Evolutionary conservation across 345 rosid species (phyloP), one percentile per base, ranked within the genome.

Genomic region (Fremontodendron californicum): DNA sequence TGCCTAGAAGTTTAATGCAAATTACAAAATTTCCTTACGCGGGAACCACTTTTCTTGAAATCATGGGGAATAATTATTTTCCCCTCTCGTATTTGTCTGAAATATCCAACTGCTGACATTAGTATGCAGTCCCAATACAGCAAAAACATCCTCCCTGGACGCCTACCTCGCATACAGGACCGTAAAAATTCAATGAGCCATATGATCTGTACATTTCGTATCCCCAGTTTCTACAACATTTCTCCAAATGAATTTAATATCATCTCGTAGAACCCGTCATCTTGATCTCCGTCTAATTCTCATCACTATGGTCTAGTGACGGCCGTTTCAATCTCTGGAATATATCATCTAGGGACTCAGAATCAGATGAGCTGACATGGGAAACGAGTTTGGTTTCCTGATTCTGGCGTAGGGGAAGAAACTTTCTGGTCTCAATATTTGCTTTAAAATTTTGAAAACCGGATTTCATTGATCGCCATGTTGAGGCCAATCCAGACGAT

Each of bases 391-490:
- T 61, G 45, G 86, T 78, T 81, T 92, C 94, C 81, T 78, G 89
- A 15, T 33, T 82, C 79, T 89, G 97, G 40, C 86, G 87, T 70
- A 89, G 2, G 27, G 96, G 97, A 57, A 91, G 88, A 81, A 94
- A 90, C 78, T 82, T 91, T 78, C 85, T 89, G 39, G 89, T 86
- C 1, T 85, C 95, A 12, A 94, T 87, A 51, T 91, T 96, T 19
- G 93, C 91, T 89, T 89, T 96, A 75, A 96, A 90, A 80, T 76
- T 90, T 85, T 90, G 98, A 76, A 94, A 92, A 33, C 96, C 93
- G 13, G 77, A 82, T 87, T 91, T 96, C 98, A 94, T 94, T 62
- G 94, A 90, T 70, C 81, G 81, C 99, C 98, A 96, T 75, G 86
- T 94, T 0, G 91, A 86, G 11, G 90, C 86, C 75, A 94, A 70